These are phyloP conservation scores for Zymoseptoria crescenta DNA, from an alignment of 2,329 filamentous ascomycete genomes.

Conservation along the genomic window DNA sequence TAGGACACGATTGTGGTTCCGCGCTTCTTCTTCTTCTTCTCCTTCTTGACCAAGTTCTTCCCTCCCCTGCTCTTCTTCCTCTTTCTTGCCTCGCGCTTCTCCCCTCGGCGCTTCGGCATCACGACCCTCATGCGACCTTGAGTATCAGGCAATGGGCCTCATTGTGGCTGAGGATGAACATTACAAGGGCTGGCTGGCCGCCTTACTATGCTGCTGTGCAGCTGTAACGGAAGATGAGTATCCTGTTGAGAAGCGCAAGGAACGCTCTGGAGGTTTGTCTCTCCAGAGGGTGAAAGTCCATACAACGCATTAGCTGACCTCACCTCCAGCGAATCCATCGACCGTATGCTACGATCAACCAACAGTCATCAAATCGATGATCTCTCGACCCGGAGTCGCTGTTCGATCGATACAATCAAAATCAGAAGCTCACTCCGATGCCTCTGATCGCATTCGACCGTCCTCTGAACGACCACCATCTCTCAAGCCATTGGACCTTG, in stretches of 20 bases:
- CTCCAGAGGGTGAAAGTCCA: not conserved
- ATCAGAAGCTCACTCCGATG: slow-evolving; percentile 8
- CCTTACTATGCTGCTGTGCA: slow-evolving; percentile 28
- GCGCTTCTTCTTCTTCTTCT: not conserved
- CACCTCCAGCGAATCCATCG: slow-evolving; percentile 6
- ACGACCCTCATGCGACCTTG: slow-evolving; percentile 15
- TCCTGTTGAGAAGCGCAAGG: slow-evolving; percentile 12
- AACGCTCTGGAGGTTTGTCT: not conserved
- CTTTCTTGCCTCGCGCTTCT: slow-evolving; percentile 2
- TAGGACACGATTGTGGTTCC: not conserved
- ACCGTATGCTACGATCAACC: slow-evolving; percentile 20
- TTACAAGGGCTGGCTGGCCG: slow-evolving; percentile 28
- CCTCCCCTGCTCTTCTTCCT: slow-evolving; percentile 3
- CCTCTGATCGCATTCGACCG: slow-evolving; percentile 14
- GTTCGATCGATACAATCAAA: not conserved
- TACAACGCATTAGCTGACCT: not conserved
- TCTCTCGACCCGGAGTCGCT: slow-evolving; percentile 6
- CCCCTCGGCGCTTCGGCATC: slow-evolving; percentile 1
- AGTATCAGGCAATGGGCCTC: slow-evolving; percentile 27
- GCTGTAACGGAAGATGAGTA: slow-evolving; percentile 25
- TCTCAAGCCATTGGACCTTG: slow-evolving; percentile 17
- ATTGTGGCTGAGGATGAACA: slow-evolving; percentile 24
- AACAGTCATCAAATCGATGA: slow-evolving; percentile 13
- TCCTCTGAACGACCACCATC: slow-evolving; percentile 18
- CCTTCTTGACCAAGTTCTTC: not conserved